Evolutionary conservation across 2,329 filamentous ascomycete genomes (phyloP).

Genomic region (Waltergamsia citrina): DNA sequence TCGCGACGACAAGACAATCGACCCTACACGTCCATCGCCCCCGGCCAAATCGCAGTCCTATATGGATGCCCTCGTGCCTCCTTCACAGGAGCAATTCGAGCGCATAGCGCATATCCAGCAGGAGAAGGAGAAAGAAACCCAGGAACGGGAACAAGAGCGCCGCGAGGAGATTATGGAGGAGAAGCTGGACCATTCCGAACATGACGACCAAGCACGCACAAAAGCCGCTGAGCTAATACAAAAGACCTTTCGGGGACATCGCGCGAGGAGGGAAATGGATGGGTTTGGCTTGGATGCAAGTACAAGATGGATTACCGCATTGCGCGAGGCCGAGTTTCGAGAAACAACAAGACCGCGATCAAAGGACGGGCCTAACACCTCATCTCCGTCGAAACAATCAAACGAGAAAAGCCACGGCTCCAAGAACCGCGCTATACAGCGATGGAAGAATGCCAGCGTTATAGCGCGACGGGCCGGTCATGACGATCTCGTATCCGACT

Average conservation of each 20-base stretch:
- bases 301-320: slow-evolving; percentile 61
- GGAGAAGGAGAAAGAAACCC: slow-evolving; percentile 31
- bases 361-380: slow-evolving; percentile 4
- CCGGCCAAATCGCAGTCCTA: slow-evolving; percentile 28
- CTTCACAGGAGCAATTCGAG: slow-evolving; percentile 34
- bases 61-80: slow-evolving; percentile 39
- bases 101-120: slow-evolving; percentile 40
- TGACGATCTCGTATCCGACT: slow-evolving; percentile 48
- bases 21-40: too few species aligned
- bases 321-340: slow-evolving; percentile 47
- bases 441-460: slow-evolving; percentile 67
- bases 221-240: slow-evolving; percentile 51
- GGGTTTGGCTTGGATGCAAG: slow-evolving; percentile 62
- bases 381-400: background rate
- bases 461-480: slow-evolving; percentile 65
- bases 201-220: slow-evolving; percentile 12
- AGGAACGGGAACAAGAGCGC: slow-evolving; percentile 26
- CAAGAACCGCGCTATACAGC: slow-evolving; percentile 41
- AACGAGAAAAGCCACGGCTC: slow-evolving; percentile 8
- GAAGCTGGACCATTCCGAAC: slow-evolving; percentile 7
- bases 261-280: slow-evolving; percentile 58
- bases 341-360: slow-evolving; percentile 24
- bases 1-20: too few species aligned
- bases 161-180: slow-evolving; percentile 20
- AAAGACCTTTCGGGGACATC: slow-evolving; percentile 70